phyloP scores from a whole-genome alignment of 2,329 filamentous ascomycete genomes.

The Clarireedia paspali region DNA sequence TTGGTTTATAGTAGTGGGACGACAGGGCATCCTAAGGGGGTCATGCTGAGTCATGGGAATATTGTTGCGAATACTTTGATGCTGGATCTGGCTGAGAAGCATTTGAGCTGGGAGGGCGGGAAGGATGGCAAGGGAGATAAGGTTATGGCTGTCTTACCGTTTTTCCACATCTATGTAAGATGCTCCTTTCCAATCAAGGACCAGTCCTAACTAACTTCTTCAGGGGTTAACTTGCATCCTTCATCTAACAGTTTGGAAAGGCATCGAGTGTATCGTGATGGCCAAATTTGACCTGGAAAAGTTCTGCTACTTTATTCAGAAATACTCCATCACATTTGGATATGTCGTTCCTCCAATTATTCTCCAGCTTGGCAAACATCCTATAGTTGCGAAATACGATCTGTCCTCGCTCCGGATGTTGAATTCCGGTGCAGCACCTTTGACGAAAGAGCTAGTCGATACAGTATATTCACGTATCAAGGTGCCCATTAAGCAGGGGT shows the following conservation, averaged over 20 bases:
- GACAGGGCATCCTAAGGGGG: slow-evolving; percentile 85
- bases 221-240: slow-evolving; percentile 65
- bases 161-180: slow-evolving; percentile 83
- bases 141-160: slow-evolving; percentile 72
- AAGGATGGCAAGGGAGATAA: slow-evolving; percentile 58
- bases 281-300: slow-evolving; percentile 73
- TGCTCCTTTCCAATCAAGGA: neutral
- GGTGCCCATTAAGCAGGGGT: slow-evolving; percentile 84
- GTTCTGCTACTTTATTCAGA: slow-evolving; percentile 70
- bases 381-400: slow-evolving; percentile 72
- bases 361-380: slow-evolving; percentile 71
- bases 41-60: slow-evolving; percentile 78
- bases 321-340: slow-evolving; percentile 63
- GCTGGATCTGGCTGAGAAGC: slow-evolving; percentile 43
- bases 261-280: slow-evolving; percentile 63
- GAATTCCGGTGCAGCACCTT: slow-evolving; percentile 79
- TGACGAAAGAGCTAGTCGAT: slow-evolving; percentile 73
- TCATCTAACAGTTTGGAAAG: slow-evolving; percentile 58
- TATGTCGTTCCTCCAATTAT: slow-evolving; percentile 84
- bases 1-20: slow-evolving; percentile 86
- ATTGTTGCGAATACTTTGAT: slow-evolving; percentile 68
- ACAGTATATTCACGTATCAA: slow-evolving; percentile 66
- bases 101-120: slow-evolving; percentile 50
- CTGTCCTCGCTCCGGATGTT: slow-evolving; percentile 72
- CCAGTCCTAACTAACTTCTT: slow-evolving; percentile 1